Evolutionary conservation across 176 grass and related monocot species (phyloP), one percentile per base, ranked within the genome.

Genomic region (Miscanthus lutarioriparius): DNA sequence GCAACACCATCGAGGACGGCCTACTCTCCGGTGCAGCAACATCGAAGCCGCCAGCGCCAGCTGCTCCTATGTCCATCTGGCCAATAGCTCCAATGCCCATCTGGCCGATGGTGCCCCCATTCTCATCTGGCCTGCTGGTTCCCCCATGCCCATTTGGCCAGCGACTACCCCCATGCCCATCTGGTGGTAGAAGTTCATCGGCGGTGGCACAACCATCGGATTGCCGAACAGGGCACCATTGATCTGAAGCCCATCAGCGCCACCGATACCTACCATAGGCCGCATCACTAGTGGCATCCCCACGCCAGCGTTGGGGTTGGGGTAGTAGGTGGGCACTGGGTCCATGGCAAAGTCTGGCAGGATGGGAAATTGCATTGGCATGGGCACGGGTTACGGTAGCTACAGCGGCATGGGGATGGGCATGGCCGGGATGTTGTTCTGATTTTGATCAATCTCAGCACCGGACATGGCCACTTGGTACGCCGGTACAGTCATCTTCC

Each of bases 1-100:
- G 70, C 2, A 71, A 88, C 5, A 81, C 85, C 77, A 87, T 78
- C 3, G 82, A 88, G 4, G 84, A 45, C 3, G 40, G 53, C 43
- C 36, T 48, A 11, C 76, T 80, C 61, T 38, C 69, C 2, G 5
- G 14, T 3, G 7, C 22, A 0, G 15, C 22, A 47, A 80, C 37
- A 16, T 68, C 39, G 15, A 43, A 23, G 6, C 25, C 14, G 8
- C 25, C 16, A 41, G 9, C 9, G 40, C 40, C 10, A 41, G 9
- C 40, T 41, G 9, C 40, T 41, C 40, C 40, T 8, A 41, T 41
- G 40, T 41, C 40, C 40, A 4, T 35, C 33, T 35, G 33, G 33
- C 33, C 33, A 35, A 35, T 0, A 35, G 4, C 33, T 35, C 33
- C 33, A 35, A 35, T 35, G 33, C 33, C 33, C 33, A 41, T 41